Evolutionary conservation across 345 rosid genomes (phyloP).

Genomic region (Sonneratia alba): DNA sequence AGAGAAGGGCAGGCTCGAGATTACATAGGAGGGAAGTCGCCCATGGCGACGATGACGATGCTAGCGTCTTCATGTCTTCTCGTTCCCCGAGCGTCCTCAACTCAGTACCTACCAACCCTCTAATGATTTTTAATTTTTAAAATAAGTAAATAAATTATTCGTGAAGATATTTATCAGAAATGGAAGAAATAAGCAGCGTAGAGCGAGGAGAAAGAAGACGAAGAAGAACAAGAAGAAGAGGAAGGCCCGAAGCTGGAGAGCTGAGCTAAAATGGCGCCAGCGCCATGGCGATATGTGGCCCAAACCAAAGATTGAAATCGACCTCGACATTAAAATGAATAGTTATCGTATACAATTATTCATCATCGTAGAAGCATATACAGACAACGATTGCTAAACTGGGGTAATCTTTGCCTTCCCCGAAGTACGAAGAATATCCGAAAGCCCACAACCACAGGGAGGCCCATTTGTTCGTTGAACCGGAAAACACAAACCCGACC

Average conservation of each 20-base stretch:
- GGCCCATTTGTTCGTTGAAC: conserved; percentile 22
- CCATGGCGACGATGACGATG: conserved; percentile 6
- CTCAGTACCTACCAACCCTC: neutral
- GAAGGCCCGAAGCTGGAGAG: neutral
- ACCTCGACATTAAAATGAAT: too few species aligned
- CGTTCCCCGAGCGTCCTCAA: neutral
- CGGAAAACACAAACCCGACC: neutral
- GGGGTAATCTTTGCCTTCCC: neutral
- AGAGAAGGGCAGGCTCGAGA: conserved; percentile 16
- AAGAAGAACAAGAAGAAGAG: neutral
- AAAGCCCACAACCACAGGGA: conserved; percentile 1
- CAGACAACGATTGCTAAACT: too few species aligned
- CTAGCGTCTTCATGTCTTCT: conserved; percentile 25
- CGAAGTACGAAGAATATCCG: neutral
- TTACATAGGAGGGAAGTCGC: conserved; percentile 12
- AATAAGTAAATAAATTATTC: neutral
- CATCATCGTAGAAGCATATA: too few species aligned
- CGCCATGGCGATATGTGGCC: neutral
- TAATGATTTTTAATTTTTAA: neutral
- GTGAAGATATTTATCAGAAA: neutral
- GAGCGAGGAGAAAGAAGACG: neutral
- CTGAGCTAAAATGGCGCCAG: neutral
- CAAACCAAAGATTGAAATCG: neutral
- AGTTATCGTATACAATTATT: too few species aligned
- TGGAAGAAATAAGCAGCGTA: neutral